Evolutionary conservation across 2,329 filamentous ascomycete genomes (phyloP).

Genomic region (Huntiella omanensis): DNA sequence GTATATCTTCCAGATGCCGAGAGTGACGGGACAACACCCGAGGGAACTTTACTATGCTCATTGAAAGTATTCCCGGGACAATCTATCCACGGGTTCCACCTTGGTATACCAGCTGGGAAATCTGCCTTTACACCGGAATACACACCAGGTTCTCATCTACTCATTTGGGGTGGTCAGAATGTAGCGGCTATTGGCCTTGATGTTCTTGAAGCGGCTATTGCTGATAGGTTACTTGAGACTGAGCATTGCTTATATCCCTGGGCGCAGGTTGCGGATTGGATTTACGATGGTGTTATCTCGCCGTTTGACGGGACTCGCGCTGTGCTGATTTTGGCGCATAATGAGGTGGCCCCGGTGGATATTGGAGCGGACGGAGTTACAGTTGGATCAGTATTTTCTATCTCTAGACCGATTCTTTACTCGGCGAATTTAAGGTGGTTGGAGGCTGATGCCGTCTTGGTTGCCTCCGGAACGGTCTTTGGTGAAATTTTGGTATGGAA

Average conservation of each 20-base stretch:
- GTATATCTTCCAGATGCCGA: conserved; percentile 22
- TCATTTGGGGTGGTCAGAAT: conserved; percentile 54
- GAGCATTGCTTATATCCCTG: conserved; percentile 2
- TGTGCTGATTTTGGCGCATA: conserved; percentile 68
- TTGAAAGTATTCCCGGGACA: conserved; percentile 45
- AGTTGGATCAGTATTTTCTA: conserved; percentile 35
- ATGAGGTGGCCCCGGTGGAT: conserved; percentile 45
- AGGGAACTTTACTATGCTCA: conserved; percentile 19
- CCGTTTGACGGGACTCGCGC: conserved; percentile 25
- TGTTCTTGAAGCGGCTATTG: conserved; percentile 16
- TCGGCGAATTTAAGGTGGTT: conserved; percentile 57
- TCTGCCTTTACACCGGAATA: not conserved
- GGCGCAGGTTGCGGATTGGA: conserved; percentile 47
- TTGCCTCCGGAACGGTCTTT: conserved; percentile 83
- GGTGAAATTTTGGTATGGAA: conserved; percentile 88
- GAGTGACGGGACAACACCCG: conserved; percentile 14
- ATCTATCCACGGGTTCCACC: conserved; percentile 53
- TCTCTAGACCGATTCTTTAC: conserved; percentile 72
- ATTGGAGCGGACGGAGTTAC: conserved; percentile 16
- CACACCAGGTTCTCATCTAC: conserved; percentile 18
- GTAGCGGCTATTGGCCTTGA: conserved; percentile 21
- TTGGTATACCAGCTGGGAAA: conserved; percentile 14
- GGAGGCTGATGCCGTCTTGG: conserved; percentile 38
- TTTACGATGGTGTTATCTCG: conserved; percentile 46
- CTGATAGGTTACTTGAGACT: not conserved